Evolutionary conservation across 2,329 filamentous ascomycete genomes (phyloP).

Genomic region (Diaporthe helianthi): DNA sequence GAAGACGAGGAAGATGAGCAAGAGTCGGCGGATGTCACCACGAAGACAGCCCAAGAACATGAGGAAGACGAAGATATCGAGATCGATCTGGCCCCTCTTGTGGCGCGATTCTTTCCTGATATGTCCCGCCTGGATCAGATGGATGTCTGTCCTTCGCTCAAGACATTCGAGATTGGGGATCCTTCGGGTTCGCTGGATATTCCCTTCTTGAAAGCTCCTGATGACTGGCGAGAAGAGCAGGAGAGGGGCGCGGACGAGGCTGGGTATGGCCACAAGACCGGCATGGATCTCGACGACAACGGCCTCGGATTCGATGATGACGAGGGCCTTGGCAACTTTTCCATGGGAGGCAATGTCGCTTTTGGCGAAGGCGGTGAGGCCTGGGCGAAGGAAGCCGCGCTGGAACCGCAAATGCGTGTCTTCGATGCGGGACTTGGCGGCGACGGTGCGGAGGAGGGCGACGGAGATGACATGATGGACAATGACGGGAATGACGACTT

Average conservation of each 20-base stretch:
- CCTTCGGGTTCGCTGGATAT: conserved; percentile 86
- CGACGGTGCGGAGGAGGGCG: conserved; percentile 59
- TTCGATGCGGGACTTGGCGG: conserved; percentile 69
- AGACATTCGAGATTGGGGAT: conserved; percentile 90
- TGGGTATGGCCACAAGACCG: conserved; percentile 70
- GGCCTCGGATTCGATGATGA: conserved; percentile 83
- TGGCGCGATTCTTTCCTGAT: conserved; percentile 84
- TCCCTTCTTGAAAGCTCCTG: conserved; percentile 87
- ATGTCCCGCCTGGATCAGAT: conserved; percentile 79
- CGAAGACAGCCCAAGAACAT: conserved; percentile 53
- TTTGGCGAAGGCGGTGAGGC: conserved; percentile 97
- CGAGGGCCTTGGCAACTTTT: conserved; percentile 76
- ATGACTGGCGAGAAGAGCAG: conserved; percentile 80
- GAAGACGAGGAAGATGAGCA: conserved; percentile 50
- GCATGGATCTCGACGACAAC: conserved; percentile 86
- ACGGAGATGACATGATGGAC: conserved; percentile 66
- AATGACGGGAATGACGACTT: conserved; percentile 72
- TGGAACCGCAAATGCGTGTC: conserved; percentile 85
- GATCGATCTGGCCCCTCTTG: conserved; percentile 79
- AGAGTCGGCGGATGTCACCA: conserved; percentile 45
- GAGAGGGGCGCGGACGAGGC: conserved; percentile 66
- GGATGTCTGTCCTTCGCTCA: conserved; percentile 93
- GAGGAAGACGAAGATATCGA: conserved; percentile 68
- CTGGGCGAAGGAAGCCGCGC: conserved; percentile 89
- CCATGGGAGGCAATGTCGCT: conserved; percentile 74